Base-by-base conservation (phyloP, 305 asterid species). In the Fraxinus greggii region DNA sequence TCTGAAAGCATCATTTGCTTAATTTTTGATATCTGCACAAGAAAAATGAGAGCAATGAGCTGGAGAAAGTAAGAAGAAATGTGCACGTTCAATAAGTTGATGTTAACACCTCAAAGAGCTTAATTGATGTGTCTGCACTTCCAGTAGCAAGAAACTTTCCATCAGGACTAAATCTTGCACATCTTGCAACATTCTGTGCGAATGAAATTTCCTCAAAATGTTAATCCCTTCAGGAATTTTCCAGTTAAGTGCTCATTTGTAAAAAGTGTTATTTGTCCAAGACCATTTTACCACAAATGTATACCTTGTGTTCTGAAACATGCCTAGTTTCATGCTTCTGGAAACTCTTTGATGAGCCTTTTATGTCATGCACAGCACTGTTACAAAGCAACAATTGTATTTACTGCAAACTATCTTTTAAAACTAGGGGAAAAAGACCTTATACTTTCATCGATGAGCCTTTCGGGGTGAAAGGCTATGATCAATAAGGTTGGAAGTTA, bases 81-180 rank as follows among this genome's bases (percentile, higher is more conserved):
- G 45, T 7, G 28, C 77, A 80, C 56, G 67, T 73, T 59, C 61
- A 73, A 65, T 79, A 76, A 77, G 63, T 75, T 72, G 80, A 85
- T 31, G 79, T 45, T 86, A 81, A 82, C 78, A 94, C 97, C 97
- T 92, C 97, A 84, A 94, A 88, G 82, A 92, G 96, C 87, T 94
- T 94, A 85, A 94, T 90, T 77, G 98, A 92, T 56, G 97, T 86
- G 88, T 94, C 98, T 63, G 97, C 94, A 84, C 97, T 94, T 81
- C 94, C 98, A 79, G 97, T 90, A 38, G 98, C 98, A 88, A 94
- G 90, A 89, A 90, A 90, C 88, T 93, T 92, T 86, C 98, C 97
- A 87, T 94, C 98, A 33, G 93, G 95, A 84, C 98, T 94, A 78
- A 92, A 92, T 87, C 93, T 92, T 84, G 97, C 98, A 85, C 97